phyloP scores from a whole-genome alignment of 805 yeast genomes.

The Maudiozyma pseudohumilis region DNA sequence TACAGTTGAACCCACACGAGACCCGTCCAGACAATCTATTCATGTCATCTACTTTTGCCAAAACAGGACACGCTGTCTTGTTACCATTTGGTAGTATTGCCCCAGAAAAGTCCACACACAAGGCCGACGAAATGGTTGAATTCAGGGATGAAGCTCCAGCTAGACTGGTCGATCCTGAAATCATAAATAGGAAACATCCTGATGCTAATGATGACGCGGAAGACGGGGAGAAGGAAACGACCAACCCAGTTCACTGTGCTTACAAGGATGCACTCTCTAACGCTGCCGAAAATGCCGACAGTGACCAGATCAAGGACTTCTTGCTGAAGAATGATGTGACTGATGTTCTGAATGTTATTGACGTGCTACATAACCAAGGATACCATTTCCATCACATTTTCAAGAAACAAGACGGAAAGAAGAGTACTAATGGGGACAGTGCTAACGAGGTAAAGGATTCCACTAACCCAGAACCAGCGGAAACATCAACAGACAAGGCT shows the following conservation, averaged over 20 bases:
- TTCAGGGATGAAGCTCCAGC: constrained; percentile 7
- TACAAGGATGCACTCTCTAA: constrained; percentile 17
- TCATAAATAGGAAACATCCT: constrained; percentile 1
- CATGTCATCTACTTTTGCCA: constrained; percentile 19
- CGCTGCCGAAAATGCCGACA: constrained; percentile 27
- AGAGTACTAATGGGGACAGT: constrained; percentile 1
- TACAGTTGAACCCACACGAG: neutral
- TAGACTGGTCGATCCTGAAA: constrained; percentile 6
- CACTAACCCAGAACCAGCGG: no score
- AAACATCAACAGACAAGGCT: no score
- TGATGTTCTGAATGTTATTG: constrained; percentile 31
- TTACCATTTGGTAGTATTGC: constrained; percentile 31
- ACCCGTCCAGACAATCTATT: constrained; percentile 4
- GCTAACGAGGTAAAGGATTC: neutral
- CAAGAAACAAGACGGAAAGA: constrained; percentile 13
- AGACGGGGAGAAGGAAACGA: neutral
- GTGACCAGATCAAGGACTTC: constrained; percentile 31
- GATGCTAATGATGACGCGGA: neutral
- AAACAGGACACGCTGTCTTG: constrained; percentile 25
- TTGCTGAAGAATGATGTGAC: constrained; percentile 32
- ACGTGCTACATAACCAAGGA: constrained; percentile 33
- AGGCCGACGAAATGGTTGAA: constrained; percentile 27
- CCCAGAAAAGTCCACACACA: constrained; percentile 21
- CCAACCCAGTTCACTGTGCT: neutral
- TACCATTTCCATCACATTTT: constrained; percentile 31